Percentiles rank a stretch among this genome's conserved stretches.
phyloP scores from a whole-genome alignment of 345 rosid species.

The Pseudoturritis turrita region DNA sequence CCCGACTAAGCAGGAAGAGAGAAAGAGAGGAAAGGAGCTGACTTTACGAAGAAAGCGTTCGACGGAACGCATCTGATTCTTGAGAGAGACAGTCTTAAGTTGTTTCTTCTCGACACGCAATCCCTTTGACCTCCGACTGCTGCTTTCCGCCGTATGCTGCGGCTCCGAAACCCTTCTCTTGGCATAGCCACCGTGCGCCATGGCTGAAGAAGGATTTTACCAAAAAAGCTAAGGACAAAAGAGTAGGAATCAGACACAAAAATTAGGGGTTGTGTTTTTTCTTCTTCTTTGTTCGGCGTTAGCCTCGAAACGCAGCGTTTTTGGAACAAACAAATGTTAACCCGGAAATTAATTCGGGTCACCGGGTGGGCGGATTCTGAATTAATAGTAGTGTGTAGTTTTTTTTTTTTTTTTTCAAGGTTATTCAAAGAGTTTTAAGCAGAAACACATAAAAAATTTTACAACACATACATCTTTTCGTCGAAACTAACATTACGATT shows the following conservation, averaged over 20 bases:
- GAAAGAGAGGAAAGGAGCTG: not conserved
- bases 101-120: constrained; percentile 75
- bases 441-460: too few species aligned
- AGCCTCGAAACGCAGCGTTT: not conserved
- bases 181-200: constrained; percentile 96
- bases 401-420: too few species aligned
- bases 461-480: too few species aligned
- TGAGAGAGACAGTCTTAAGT: constrained; percentile 69
- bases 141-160: constrained; percentile 34
- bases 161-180: constrained; percentile 69
- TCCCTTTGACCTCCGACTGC: constrained; percentile 74
- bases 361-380: not conserved
- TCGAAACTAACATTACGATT: too few species aligned
- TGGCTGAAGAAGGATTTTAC: constrained; percentile 22
- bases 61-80: constrained; percentile 90
- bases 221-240: not conserved
- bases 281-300: not conserved
- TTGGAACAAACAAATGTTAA: not conserved
- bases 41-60: constrained; percentile 99
- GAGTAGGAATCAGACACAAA: not conserved
- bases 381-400: too few species aligned
- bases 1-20: not conserved
- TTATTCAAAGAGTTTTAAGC: too few species aligned
- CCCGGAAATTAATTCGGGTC: not conserved
- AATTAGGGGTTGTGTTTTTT: constrained; percentile 19